Base-by-base conservation (phyloP, 768 basidiomycete genomes). In the Infundibulicybe gibba region DNA sequence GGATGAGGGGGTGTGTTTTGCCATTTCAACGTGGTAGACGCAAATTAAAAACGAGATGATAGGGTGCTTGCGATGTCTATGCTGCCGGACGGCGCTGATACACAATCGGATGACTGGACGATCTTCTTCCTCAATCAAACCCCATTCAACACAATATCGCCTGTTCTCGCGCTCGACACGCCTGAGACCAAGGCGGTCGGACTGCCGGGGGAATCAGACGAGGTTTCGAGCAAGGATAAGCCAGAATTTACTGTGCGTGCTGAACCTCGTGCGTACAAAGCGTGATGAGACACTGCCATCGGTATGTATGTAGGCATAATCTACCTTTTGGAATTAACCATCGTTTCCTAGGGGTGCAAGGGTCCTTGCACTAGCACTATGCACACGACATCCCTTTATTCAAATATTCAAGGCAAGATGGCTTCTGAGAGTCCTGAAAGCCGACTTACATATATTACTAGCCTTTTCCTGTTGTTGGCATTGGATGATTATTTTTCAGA, bases 81-180 rank as follows among this genome's bases (percentile, higher is more conserved):
- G 97, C 79, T 99, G 16, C 97, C 97, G 10, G 97, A 99, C 64
- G 97, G 97, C 5, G 97, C 94, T 25, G 95, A 99, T 68, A 83
- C 87, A 43, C 90, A 95, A 51, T 69, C 87, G 17, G 92, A 95
- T 62, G 97, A 98, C 66, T 98, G 94, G 94, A 98, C 97, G 5
- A 84, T 97, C 38, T 99, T 99, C 76, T 97, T 95, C 65, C 79
- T 99, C 48, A 97, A 97, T 61, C 97, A 97, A 67, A 92, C 90
- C 0, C 76, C 85, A 0, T 89, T 86, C 68, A 93, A 94, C 60
- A 85, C 84, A 14, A 90, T 95, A 53, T 80, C 85, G 1, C 88
- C 92, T 5, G 79, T 93, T 13, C 75, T 94, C 35, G 82, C 88
- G 1, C 68, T 87, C 52, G 87, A 87, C 55, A 80, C 77, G 6